phyloP scores from a whole-genome alignment of 164 flowering plant genomes.

The Dillenia suffruticosa region DNA sequence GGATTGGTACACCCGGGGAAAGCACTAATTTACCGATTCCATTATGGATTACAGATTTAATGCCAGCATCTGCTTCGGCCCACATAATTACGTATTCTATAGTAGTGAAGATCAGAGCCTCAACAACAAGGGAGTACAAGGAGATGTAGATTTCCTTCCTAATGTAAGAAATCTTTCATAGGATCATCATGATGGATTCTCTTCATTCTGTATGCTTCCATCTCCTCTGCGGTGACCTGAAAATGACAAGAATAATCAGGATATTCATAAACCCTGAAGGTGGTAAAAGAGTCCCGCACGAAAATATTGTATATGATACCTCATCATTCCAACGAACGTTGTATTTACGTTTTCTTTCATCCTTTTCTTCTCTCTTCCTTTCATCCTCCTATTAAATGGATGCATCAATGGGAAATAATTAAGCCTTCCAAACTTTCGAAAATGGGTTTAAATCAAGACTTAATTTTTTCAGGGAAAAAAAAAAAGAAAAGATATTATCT shows the following conservation, averaged over 20 bases:
- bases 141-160: not conserved
- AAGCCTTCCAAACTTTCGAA: no score
- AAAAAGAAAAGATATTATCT: not conserved
- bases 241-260: not conserved
- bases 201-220: conserved; percentile 82
- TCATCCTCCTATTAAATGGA: conserved; percentile 65
- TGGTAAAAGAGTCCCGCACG: no score
- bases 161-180: conserved; percentile 76
- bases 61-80: no score
- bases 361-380: conserved; percentile 69
- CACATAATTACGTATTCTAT: no score
- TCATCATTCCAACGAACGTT: conserved; percentile 79
- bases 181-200: conserved; percentile 71
- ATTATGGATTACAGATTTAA: no score
- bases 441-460: no score
- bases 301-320: conserved; percentile 27
- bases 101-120: no score
- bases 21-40: no score
- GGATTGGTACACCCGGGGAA: no score
- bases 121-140: not conserved
- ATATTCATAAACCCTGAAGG: not conserved
- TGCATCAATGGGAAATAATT: no score
- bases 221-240: conserved; percentile 79
- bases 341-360: conserved; percentile 85
- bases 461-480: no score